phyloP scores from a whole-genome alignment of 2,329 filamentous ascomycete species.

The Fusarium sp. region DNA sequence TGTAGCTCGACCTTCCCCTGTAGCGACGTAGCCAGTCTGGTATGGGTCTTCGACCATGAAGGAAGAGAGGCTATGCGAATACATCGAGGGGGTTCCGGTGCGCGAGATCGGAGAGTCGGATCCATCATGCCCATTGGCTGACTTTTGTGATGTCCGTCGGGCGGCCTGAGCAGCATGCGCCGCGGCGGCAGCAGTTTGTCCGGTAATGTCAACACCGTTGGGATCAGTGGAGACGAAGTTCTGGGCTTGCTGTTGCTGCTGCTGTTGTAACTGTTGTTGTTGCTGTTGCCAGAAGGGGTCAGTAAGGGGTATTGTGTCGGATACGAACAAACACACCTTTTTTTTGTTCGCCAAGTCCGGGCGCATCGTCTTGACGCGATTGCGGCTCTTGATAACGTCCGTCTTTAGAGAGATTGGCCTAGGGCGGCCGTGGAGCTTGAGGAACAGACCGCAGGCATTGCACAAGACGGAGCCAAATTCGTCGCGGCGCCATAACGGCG shows the following conservation, averaged over 20 bases:
- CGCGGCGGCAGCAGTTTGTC: constrained; percentile 62
- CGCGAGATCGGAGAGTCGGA: constrained; percentile 84
- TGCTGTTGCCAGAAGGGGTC: constrained; percentile 14
- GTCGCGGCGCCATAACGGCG: constrained; percentile 96
- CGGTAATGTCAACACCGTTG: constrained; percentile 69
- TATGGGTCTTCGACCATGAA: constrained; percentile 83
- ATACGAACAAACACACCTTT: constrained; percentile 70
- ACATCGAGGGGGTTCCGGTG: constrained; percentile 81
- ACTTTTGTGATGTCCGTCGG: constrained; percentile 76
- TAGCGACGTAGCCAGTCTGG: constrained; percentile 64
- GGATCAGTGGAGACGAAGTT: constrained; percentile 57
- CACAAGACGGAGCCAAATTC: constrained; percentile 95
- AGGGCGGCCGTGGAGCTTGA: constrained; percentile 94
- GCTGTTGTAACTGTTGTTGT: constrained; percentile 40
- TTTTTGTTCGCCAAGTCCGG: constrained; percentile 83
- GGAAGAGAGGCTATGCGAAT: constrained; percentile 79
- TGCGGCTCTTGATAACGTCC: constrained; percentile 99
- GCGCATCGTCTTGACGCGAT: constrained; percentile 90
- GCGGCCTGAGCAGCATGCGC: constrained; percentile 65
- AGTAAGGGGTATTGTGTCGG: constrained; percentile 8
- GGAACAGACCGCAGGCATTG: constrained; percentile 97
- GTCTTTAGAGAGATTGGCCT: constrained; percentile 97
- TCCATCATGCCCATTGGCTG: constrained; percentile 78
- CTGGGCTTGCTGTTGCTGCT: constrained; percentile 55
- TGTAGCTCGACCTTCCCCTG: constrained; percentile 63